Evolutionary conservation across 2,329 filamentous ascomycete genomes (phyloP), one percentile per base, ranked within the genome.

Genomic region (Westerdykella aurantiaca): DNA sequence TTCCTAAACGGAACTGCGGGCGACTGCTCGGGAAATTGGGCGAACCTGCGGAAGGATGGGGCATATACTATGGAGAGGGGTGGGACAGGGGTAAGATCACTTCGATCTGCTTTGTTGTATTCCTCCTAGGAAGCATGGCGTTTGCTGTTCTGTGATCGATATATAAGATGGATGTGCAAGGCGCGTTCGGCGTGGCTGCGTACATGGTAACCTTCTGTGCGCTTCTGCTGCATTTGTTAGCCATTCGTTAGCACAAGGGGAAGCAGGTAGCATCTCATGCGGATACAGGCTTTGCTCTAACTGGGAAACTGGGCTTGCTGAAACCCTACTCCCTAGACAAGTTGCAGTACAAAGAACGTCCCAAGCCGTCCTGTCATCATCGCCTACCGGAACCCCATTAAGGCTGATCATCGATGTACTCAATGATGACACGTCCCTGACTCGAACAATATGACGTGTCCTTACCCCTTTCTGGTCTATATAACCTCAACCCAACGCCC

Each of bases 31-130:
- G 48, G 2, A 35, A 45, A 17, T 23, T 43, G 9, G 50, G 51
- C 1, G 37, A 57, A 16, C 57, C 56, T 2, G 54, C 52, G n/a
- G 52, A 57, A n/a, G 58, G 57, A 6, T 60, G 57, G 59, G 57
- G 59, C 2, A 53, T 59, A 2, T 56, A 60, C 34, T 59, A 55
- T 25, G 33, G 53, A 23, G 57, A 62, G 38, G 52, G 49, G 2
- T 53, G 49, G 49, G 50, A 59, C 31, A 38, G 39, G n/a, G 51
- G 52, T 17, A 40, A 43, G 3, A 52, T 61, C 12, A 35, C 45
- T 0, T 6, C 48, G 5, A 13, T 44, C 10, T 31, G 57, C 1
- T 43, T 58, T 11, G 10, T 49, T 2, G 5, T 58, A 1, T 54
- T 57, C 12, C 4, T 58, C 0, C 0, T 49, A 1, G 46, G 44